phyloP scores from a whole-genome alignment of 2,329 filamentous ascomycete genomes.

The Fusarium sp. region DNA sequence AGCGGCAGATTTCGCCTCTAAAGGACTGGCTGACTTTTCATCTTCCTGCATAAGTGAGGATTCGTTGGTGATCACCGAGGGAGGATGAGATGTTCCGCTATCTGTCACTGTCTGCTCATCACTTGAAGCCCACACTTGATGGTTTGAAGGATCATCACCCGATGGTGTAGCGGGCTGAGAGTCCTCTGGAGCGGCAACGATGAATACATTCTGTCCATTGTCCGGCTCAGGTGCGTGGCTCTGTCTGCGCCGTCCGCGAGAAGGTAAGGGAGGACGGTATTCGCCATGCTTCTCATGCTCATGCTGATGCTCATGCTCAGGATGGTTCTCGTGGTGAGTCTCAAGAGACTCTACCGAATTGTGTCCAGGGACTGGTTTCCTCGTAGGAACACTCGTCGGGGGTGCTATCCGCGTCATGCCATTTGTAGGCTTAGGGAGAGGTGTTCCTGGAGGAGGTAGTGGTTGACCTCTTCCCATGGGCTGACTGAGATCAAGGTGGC shows the following conservation, averaged over 20 bases:
- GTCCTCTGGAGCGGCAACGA: slow-evolving; percentile 73
- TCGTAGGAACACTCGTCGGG: slow-evolving; percentile 67
- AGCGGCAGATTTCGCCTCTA: slow-evolving; percentile 31
- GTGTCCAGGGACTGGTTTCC: slow-evolving; percentile 66
- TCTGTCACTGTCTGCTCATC: slow-evolving; percentile 26
- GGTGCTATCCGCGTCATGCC: slow-evolving; percentile 66
- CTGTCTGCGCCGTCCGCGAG: slow-evolving; percentile 52
- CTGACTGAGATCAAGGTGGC: slow-evolving; percentile 62
- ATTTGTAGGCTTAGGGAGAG: slow-evolving; percentile 74
- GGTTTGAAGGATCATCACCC: slow-evolving; percentile 47
- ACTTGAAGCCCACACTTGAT: slow-evolving; percentile 30
- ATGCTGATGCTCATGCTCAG: slow-evolving; percentile 32
- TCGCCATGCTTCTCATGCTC: slow-evolving; percentile 25
- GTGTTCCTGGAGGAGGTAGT: slow-evolving; percentile 81
- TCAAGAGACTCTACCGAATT: slow-evolving; percentile 35
- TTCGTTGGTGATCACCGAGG: slow-evolving; percentile 11
- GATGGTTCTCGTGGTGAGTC: slow-evolving; percentile 45
- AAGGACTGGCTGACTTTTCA: not conserved
- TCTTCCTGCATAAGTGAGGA: slow-evolving; percentile 23
- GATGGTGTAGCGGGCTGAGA: slow-evolving; percentile 67
- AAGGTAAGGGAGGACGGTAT: slow-evolving; percentile 46
- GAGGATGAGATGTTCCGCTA: slow-evolving; percentile 26
- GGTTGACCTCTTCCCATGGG: slow-evolving; percentile 87
- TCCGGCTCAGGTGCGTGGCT: slow-evolving; percentile 50
- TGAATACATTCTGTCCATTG: slow-evolving; percentile 65